phyloP scores from a whole-genome alignment of 352 stramenopile species.

The Blastocystis sp. region DNA sequence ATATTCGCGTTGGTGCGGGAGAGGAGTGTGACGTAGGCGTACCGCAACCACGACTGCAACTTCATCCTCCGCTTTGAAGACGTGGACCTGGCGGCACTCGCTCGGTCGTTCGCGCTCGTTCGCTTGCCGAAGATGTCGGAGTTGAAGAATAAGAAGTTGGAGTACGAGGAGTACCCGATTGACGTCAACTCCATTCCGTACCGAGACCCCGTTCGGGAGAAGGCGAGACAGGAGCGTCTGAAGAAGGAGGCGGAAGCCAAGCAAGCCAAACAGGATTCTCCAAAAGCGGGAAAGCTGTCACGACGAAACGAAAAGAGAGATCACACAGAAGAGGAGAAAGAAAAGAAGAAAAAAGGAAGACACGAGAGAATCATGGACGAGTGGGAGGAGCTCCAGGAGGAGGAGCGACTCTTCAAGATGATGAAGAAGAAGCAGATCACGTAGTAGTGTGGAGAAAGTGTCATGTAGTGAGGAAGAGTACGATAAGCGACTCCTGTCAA shows the following conservation, averaged over 20 bases:
- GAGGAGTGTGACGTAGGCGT: slow-evolving; percentile 68
- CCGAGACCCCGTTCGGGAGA: slow-evolving; percentile 69
- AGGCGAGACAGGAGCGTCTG: slow-evolving; percentile 87
- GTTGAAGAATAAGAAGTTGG: slow-evolving; percentile 63
- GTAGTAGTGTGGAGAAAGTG: slow-evolving; percentile 61
- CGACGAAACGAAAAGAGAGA: slow-evolving; percentile 57
- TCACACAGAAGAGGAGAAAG: slow-evolving; percentile 67
- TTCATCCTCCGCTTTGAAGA: slow-evolving; percentile 97
- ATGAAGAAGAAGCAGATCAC: slow-evolving; percentile 90
- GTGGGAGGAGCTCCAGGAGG: slow-evolving; percentile 95
- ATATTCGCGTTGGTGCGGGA: slow-evolving; percentile 31
- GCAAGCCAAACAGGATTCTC: slow-evolving; percentile 65
- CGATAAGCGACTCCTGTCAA: slow-evolving; percentile 11
- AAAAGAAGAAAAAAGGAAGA: slow-evolving; percentile 82
- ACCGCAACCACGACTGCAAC: slow-evolving; percentile 93
- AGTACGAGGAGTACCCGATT: slow-evolving; percentile 60
- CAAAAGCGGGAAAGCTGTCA: background rate
- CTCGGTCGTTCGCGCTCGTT: slow-evolving; percentile 71
- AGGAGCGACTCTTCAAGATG: slow-evolving; percentile 89
- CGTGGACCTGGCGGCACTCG: slow-evolving; percentile 81
- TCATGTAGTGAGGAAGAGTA: slow-evolving; percentile 66
- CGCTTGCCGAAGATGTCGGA: slow-evolving; percentile 77
- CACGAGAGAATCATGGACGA: slow-evolving; percentile 92
- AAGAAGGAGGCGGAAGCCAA: slow-evolving; percentile 63
- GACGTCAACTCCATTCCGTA: slow-evolving; percentile 62